Evolutionary conservation across 805 yeast species (phyloP).

Genomic region (Zygosaccharomyces rouxii): DNA sequence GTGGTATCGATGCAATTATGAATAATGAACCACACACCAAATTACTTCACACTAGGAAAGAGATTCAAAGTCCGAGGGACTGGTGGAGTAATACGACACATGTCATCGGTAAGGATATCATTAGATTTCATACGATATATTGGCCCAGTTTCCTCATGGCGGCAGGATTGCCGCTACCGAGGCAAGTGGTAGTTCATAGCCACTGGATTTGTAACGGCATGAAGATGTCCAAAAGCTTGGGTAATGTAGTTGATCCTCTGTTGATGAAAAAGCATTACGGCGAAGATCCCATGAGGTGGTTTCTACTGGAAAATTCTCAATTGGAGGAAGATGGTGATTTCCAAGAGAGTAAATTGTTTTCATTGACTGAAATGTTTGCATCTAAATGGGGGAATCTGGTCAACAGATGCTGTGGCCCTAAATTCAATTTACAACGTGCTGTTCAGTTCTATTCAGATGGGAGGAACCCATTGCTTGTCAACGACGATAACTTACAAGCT

Average conservation of each 20-base stretch:
- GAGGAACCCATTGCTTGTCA: conserved; percentile 18
- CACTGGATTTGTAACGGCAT: conserved; percentile 90
- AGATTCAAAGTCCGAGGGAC: conserved; percentile 8
- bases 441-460: conserved; percentile 18
- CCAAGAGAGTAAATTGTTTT: conserved; percentile 50
- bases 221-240: conserved; percentile 90
- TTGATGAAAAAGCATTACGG: conserved; percentile 61
- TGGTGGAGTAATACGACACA: conserved; percentile 52
- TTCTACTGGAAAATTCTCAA: conserved; percentile 68
- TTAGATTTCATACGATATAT: conserved; percentile 81
- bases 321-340: conserved; percentile 78
- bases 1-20: conserved; percentile 44
- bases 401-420: conserved; percentile 66
- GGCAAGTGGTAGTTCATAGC: conserved; percentile 78
- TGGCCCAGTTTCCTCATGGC: conserved; percentile 94
- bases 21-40: conserved; percentile 20
- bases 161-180: conserved; percentile 66
- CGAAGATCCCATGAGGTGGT: conserved; percentile 68
- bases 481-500: conserved; percentile 14
- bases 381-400: conserved; percentile 81
- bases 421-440: conserved; percentile 56
- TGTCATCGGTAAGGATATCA: conserved; percentile 87
- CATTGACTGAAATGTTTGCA: conserved; percentile 59
- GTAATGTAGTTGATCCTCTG: conserved; percentile 91
- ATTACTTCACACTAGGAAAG: background rate